These are phyloP conservation scores for Leccinum ochraceum DNA, from an alignment of 768 basidiomycete genomes.

Conservation along the genomic window DNA sequence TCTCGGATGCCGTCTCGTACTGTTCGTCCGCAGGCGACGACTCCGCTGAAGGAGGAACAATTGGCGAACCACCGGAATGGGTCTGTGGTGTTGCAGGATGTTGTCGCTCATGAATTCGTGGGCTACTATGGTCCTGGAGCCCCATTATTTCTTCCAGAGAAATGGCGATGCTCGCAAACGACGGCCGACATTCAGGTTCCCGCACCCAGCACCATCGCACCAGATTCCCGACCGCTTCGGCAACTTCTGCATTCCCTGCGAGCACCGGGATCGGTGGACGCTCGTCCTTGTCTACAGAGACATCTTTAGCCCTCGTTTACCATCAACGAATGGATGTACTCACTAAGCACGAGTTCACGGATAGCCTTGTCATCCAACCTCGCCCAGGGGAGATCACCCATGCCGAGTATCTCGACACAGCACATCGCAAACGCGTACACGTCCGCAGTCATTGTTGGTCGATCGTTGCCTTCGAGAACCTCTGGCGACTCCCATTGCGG, in stretches of 20 bases:
- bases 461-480: conserved; percentile 49
- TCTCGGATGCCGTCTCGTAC: conserved; percentile 31
- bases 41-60: conserved; percentile 6
- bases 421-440: conserved; percentile 70
- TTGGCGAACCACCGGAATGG: neutral
- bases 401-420: conserved; percentile 62
- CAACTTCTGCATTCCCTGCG: conserved; percentile 34
- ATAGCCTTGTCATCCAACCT: conserved; percentile 52
- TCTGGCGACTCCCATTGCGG: conserved; percentile 76
- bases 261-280: conserved; percentile 49
- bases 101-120: neutral
- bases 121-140: conserved; percentile 29
- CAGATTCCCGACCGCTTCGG: conserved; percentile 40
- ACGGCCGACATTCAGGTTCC: conserved; percentile 50
- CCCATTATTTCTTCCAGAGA: conserved; percentile 48
- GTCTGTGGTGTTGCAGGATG: neutral
- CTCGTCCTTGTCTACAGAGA: conserved; percentile 44
- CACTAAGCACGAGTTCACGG: conserved; percentile 53
- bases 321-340: conserved; percentile 17
- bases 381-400: conserved; percentile 63
- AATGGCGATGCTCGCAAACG: conserved; percentile 50
- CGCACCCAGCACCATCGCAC: conserved; percentile 58
- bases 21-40: conserved; percentile 25
- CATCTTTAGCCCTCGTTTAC: conserved; percentile 1
- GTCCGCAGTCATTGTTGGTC: conserved; percentile 57